Conservation (phyloP, 129 eudicot species). For the Ambrosia trifida region DNA sequence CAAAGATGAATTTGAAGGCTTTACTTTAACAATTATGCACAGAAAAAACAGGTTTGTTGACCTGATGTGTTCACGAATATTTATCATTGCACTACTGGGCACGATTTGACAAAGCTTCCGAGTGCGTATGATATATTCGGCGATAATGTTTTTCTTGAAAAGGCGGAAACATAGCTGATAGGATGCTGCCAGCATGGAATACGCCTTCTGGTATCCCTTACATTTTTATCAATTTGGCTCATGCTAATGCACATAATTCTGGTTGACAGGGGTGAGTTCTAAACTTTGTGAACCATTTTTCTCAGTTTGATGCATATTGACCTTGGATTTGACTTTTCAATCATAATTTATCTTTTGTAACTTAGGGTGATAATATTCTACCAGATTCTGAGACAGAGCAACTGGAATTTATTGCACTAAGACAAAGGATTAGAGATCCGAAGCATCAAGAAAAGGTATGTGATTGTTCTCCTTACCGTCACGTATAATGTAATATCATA, state of each 20-base stretch:
- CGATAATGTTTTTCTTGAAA: slow-evolving; percentile 77
- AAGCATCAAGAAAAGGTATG: slow-evolving; percentile 91
- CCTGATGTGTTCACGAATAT: no score
- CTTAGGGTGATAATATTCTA: slow-evolving; percentile 86
- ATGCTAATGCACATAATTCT: slow-evolving; percentile 90
- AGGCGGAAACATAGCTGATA: slow-evolving; percentile 87
- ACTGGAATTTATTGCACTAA: slow-evolving; percentile 90
- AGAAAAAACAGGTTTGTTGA: no score
- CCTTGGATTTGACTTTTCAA: slow-evolving; percentile 40
- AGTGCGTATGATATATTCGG: slow-evolving; percentile 91
- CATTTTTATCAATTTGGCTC: slow-evolving; percentile 79
- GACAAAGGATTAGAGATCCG: slow-evolving; percentile 90
- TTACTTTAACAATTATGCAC: no score
- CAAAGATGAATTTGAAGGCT: no score
- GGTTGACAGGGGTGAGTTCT: slow-evolving; percentile 94
- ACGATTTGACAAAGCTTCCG: no score
- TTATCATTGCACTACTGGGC: no score
- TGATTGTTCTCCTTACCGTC: slow-evolving; percentile 10
- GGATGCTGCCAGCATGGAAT: slow-evolving; percentile 93
- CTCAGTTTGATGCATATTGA: slow-evolving; percentile 21
- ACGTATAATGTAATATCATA: neutral
- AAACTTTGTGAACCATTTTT: slow-evolving; percentile 1
- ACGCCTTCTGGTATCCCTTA: slow-evolving; percentile 92
- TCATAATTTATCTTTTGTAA: neutral
- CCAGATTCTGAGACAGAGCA: slow-evolving; percentile 99